These are phyloP conservation scores for Yamadazyma philogaea DNA, from an alignment of 805 yeast species.

Conservation along the genomic window DNA sequence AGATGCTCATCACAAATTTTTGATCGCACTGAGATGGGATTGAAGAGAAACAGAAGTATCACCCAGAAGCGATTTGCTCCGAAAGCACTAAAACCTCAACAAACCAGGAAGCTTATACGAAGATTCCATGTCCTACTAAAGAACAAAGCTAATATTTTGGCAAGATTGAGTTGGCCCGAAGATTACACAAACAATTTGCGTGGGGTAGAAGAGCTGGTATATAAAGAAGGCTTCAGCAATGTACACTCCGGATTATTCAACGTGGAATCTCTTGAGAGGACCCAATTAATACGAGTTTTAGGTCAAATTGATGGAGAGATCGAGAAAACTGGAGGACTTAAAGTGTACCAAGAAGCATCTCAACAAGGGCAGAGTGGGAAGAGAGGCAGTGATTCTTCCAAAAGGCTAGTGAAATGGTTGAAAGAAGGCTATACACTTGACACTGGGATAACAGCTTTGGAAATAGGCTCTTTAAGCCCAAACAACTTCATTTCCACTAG, in stretches of 20 bases:
- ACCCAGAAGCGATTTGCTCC: constrained; percentile 34
- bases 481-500: constrained; percentile 64
- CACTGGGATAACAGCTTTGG: constrained; percentile 50
- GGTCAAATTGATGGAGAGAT: constrained; percentile 63
- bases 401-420: constrained; percentile 72
- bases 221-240: constrained; percentile 8
- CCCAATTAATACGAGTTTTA: constrained; percentile 28
- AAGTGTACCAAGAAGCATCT: constrained; percentile 81
- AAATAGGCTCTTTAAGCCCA: constrained; percentile 78
- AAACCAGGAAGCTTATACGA: constrained; percentile 73
- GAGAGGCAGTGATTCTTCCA: constrained; percentile 93
- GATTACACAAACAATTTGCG: constrained; percentile 15
- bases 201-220: background rate
- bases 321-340: constrained; percentile 67
- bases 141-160: constrained; percentile 43
- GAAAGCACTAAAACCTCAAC: constrained; percentile 56
- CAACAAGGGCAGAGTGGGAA: constrained; percentile 72
- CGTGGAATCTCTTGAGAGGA: constrained; percentile 10
- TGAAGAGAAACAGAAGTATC: constrained; percentile 23
- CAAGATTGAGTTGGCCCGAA: constrained; percentile 21
- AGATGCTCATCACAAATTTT: constrained; percentile 9
- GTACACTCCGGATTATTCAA: constrained; percentile 2
- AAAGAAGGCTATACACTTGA: constrained; percentile 17
- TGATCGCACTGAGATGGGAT: constrained; percentile 2
- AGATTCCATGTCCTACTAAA: constrained; percentile 71